Percentiles rank a stretch among this genome's conserved stretches.
These are phyloP conservation scores for Inonotus hispidus DNA, from an alignment of 1,284 basidiomycete species.

Conservation along the genomic window DNA sequence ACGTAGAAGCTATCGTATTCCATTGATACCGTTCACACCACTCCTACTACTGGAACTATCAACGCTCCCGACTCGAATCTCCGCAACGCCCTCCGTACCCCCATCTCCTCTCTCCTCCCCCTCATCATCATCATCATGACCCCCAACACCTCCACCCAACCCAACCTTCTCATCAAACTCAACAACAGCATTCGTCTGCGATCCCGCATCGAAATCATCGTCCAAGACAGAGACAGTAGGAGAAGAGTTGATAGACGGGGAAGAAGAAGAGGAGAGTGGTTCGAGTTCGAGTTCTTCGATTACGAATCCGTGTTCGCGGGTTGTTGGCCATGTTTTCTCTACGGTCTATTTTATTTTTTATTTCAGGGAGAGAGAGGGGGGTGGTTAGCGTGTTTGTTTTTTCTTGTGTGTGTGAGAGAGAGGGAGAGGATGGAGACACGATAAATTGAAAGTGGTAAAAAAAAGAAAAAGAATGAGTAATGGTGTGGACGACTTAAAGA, in stretches of 20 bases:
- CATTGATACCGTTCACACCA: not conserved
- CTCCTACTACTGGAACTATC: not conserved
- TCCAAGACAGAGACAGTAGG: slow-evolving; percentile 26
- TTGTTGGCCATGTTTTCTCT: slow-evolving; percentile 42
- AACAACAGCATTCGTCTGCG: slow-evolving; percentile 24
- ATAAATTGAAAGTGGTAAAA: not conserved
- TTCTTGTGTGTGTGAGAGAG: slow-evolving; percentile 16
- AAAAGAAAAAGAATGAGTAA: not conserved
- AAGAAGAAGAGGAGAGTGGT: slow-evolving; percentile 24
- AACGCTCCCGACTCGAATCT: slow-evolving; percentile 6
- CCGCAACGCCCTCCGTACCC: not conserved
- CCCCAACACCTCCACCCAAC: slow-evolving; percentile 10
- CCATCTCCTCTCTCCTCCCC: not conserved
- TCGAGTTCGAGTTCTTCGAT: slow-evolving; percentile 46
- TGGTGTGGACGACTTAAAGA: no score
- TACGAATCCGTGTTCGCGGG: slow-evolving; percentile 51
- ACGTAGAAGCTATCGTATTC: not conserved
- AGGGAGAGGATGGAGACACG: not conserved
- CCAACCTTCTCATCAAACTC: slow-evolving; percentile 19
- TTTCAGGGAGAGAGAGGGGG: slow-evolving; percentile 15
- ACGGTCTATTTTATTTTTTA: slow-evolving; percentile 34
- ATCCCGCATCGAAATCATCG: slow-evolving; percentile 30
- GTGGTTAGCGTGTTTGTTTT: not conserved
- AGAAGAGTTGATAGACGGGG: not conserved
- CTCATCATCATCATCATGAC: not conserved